These are phyloP conservation scores for Crepidotus variabilis DNA, from an alignment of 768 basidiomycete species.

Conservation along the genomic window DNA sequence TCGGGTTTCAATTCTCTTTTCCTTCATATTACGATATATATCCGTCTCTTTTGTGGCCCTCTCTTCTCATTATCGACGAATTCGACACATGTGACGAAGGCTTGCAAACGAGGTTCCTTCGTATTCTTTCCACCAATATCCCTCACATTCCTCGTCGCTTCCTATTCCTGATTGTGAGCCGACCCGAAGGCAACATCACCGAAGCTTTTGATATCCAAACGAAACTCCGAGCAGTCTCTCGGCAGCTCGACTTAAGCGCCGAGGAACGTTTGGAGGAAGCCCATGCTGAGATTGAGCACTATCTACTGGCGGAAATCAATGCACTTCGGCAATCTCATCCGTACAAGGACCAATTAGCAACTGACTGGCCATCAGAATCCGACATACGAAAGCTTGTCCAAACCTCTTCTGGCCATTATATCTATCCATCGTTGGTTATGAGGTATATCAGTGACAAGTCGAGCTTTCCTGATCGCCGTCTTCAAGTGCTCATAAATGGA, in stretches of 20 bases:
- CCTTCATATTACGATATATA: not conserved
- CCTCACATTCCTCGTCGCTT: not conserved
- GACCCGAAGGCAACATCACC: not conserved
- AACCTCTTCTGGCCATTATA: not conserved
- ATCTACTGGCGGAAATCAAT: not conserved
- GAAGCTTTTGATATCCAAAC: not conserved
- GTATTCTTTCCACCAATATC: not conserved
- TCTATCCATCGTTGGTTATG: not conserved
- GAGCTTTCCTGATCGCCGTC: too few relatives aligned
- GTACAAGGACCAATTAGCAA: not conserved
- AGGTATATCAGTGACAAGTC: too few relatives aligned
- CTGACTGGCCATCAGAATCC: not conserved
- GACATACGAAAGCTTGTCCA: not conserved
- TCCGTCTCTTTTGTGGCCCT: not conserved
- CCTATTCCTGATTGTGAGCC: not conserved
- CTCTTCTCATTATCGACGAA: not conserved
- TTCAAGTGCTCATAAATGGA: too few relatives aligned
- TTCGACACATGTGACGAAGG: not conserved
- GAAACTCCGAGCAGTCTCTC: not conserved
- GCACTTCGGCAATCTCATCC: not conserved
- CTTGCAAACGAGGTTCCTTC: not conserved
- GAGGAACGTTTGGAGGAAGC: not conserved
- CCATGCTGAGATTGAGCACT: not conserved
- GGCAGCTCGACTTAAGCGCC: not conserved
- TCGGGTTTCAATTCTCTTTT: not conserved